Evolutionary conservation across 169 alveolate species (phyloP), one percentile per base, ranked within the genome.

Genomic region (Cytauxzoon felis): DNA sequence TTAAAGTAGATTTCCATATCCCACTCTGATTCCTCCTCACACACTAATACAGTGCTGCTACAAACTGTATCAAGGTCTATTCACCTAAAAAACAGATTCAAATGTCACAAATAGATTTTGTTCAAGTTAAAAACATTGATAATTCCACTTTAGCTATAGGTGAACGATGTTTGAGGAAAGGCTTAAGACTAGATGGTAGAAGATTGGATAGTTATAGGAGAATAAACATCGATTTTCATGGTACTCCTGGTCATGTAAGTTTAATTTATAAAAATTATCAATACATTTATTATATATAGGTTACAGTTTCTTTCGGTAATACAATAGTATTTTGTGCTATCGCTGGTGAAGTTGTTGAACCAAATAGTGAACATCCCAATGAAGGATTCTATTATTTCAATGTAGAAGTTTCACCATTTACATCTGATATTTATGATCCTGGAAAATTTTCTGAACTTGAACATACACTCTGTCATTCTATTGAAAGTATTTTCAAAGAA

Each of bases 401-500:
- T 30, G 81, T 67, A 36, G 82, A 72, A 26, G 13, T 53, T 1
- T 21, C 68, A 11, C 78, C 82, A 3, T 34, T 72, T 30, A 49
- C 70, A 13, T 61, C 79, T 5, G 36, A 30, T n/a, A 24, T 23
- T 6, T 72, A 60, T 29, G 88, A 56, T 16, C 85, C 87, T 0
- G 70, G 69, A 23, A 80, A 41, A 43, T 50, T 29, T 13, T 32
- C 69, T 13, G 88, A 83, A n/a, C 45, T 5, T 30, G 88, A 80
- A 26, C 18, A 27, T 23, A 21, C 51, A 2, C 1, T 72, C 27
- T 65, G 36, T 3, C 32, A 43, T 26, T 18, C 50, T 16, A 9
- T 80, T 16, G 88, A 80, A 19, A 58, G 51, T 34, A 41, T 80
- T 29, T 81, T 78, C 51, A 78, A 67, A 72, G 88, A 82, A 0